Evolutionary conservation across 2,329 filamentous ascomycete genomes (phyloP).

Genomic region (Aspergillus sojae): DNA sequence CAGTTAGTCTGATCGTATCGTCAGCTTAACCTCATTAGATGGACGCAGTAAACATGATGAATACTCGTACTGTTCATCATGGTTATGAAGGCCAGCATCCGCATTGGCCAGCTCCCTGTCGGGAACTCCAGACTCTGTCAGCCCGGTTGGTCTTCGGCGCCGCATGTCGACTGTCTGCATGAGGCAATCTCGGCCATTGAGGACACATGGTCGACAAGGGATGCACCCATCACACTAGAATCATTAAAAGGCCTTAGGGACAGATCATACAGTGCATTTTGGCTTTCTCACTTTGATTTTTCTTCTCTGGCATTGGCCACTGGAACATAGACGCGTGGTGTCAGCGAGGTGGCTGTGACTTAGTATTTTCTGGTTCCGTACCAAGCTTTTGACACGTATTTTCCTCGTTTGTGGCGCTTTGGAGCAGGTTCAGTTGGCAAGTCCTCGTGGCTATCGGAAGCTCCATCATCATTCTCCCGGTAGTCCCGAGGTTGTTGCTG

Average conservation of each 20-base stretch:
- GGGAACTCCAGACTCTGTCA: neutral
- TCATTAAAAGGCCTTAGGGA: neutral
- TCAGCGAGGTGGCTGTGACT: neutral
- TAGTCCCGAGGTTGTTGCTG: neutral
- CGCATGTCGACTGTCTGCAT: constrained; percentile 12
- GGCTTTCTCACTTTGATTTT: constrained; percentile 22
- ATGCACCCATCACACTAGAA: constrained; percentile 22
- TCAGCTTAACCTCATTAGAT: neutral
- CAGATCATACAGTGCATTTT: neutral
- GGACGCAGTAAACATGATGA: neutral
- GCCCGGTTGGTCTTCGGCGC: constrained; percentile 1
- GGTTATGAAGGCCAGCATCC: neutral
- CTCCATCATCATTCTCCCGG: neutral
- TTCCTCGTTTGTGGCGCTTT: constrained; percentile 20
- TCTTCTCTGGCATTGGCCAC: constrained; percentile 21
- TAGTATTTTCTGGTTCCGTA: constrained; percentile 2
- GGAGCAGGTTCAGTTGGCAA: neutral
- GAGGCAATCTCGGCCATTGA: constrained; percentile 13
- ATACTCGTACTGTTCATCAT: neutral
- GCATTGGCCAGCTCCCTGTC: neutral
- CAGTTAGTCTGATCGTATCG: neutral
- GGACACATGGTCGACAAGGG: constrained; percentile 21
- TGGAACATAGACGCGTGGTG: neutral
- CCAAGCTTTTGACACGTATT: constrained; percentile 27
- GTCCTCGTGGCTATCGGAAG: neutral